These are phyloP conservation scores for Floccularia luteovirens DNA, from an alignment of 768 basidiomycete genomes.

Conservation along the genomic window DNA sequence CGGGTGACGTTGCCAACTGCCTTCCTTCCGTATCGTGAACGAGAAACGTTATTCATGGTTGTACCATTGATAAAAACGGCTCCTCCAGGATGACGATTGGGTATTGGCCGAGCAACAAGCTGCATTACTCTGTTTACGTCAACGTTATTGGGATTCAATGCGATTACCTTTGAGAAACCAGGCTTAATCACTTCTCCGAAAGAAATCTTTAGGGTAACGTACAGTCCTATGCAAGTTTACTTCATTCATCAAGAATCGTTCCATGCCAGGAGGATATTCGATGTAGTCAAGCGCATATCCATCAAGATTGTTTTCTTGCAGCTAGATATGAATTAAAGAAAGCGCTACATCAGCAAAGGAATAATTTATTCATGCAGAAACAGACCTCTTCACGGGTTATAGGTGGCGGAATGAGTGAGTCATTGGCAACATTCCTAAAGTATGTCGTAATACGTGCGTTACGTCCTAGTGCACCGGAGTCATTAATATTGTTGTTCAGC, in stretches of 20 bases:
- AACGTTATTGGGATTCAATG: constrained; percentile 38
- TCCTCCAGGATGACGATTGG: constrained; percentile 36
- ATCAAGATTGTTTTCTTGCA: constrained; percentile 60
- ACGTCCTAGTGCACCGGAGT: constrained; percentile 45
- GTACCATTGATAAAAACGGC: constrained; percentile 56
- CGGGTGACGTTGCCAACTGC: constrained; percentile 56
- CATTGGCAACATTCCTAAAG: constrained; percentile 43
- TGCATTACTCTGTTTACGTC: constrained; percentile 54
- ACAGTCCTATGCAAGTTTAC: constrained; percentile 71
- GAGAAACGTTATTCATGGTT: constrained; percentile 50
- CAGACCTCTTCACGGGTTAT: constrained; percentile 54
- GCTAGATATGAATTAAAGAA: constrained; percentile 26
- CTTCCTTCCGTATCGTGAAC: constrained; percentile 67
- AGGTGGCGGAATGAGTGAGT: constrained; percentile 38
- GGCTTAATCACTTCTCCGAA: neutral
- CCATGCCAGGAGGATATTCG: constrained; percentile 67
- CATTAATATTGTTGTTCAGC: constrained; percentile 64
- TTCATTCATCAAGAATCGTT: constrained; percentile 59
- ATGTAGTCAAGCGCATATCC: constrained; percentile 81
- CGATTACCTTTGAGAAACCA: constrained; percentile 46
- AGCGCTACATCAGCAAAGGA: neutral
- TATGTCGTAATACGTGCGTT: constrained; percentile 56
- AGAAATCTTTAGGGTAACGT: constrained; percentile 17
- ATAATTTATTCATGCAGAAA: neutral
- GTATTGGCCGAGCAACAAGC: constrained; percentile 38